phyloP scores from a whole-genome alignment of 192 early-diverging fungal species.

The Spizellomyces sp. region DNA sequence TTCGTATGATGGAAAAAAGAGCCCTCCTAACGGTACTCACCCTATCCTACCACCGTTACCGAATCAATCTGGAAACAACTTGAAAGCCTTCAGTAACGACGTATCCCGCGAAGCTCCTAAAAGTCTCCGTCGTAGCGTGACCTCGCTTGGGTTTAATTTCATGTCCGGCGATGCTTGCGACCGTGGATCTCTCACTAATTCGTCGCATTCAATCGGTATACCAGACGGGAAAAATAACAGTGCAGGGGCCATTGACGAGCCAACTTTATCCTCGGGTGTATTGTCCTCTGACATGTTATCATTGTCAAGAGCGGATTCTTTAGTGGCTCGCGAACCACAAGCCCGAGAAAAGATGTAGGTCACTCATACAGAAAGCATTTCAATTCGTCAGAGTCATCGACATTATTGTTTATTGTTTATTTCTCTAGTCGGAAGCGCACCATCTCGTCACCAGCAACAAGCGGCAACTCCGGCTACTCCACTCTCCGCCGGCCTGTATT shows the following conservation, averaged over 20 bases:
- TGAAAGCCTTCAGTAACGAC: not conserved
- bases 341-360: constrained; percentile 29
- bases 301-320: constrained; percentile 7
- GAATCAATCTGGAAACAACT: not conserved
- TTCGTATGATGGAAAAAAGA: constrained; percentile 26
- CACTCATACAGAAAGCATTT: not conserved
- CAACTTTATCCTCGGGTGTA: not conserved
- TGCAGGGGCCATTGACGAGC: constrained; percentile 2
- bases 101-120: not conserved
- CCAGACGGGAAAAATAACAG: not conserved
- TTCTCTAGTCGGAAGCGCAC: constrained; percentile 37
- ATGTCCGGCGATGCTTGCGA: too few species aligned
- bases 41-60: not conserved
- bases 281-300: not conserved
- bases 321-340: constrained; percentile 8
- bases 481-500: constrained; percentile 26
- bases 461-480: constrained; percentile 7
- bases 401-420: not conserved
- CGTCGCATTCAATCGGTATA: not conserved
- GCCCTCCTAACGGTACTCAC: not conserved
- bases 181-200: not conserved
- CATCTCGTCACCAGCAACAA: constrained; percentile 31
- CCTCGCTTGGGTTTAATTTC: not conserved
- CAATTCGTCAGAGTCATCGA: not conserved
- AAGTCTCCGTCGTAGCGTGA: constrained; percentile 1